A percentile compares a stretch with the other conserved stretches of the same genome.
Evolutionary conservation across 257 asterid species (phyloP).

Genomic region (Coffea eugenioides): DNA sequence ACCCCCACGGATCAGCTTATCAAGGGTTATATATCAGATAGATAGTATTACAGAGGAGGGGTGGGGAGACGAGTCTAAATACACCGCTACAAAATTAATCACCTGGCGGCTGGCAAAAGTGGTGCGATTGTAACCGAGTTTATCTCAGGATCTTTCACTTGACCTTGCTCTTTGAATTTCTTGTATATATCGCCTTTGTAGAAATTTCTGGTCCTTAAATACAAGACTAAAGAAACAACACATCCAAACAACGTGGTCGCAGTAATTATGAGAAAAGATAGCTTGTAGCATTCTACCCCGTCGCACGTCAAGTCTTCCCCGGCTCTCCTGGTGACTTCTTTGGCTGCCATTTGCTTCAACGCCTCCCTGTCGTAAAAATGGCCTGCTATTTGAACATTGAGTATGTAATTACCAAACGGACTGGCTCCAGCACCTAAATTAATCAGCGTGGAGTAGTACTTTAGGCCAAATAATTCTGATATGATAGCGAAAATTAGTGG

Average conservation of each 20-base stretch:
- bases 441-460: constrained; percentile 43
- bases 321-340: constrained; percentile 28
- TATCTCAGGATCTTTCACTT: constrained; percentile 6
- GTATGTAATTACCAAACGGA: constrained; percentile 49
- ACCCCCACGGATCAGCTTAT: too few relatives aligned
- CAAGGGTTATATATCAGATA: too few relatives aligned
- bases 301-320: constrained; percentile 43
- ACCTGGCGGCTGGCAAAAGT: background rate
- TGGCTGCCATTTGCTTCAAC: constrained; percentile 37
- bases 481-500: constrained; percentile 42
- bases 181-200: constrained; percentile 55
- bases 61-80: too few relatives aligned
- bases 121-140: background rate
- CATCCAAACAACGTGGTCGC: constrained; percentile 43
- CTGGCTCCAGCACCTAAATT: constrained; percentile 53
- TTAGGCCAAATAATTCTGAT: constrained; percentile 40
- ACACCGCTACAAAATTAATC: background rate
- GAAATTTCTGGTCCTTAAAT: constrained; percentile 50
- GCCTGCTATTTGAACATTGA: constrained; percentile 50
- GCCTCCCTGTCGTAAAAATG: constrained; percentile 51
- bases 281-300: constrained; percentile 48
- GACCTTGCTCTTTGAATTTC: constrained; percentile 43
- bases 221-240: constrained; percentile 36
- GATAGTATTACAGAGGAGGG: background rate
- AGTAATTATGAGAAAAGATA: constrained; percentile 45